A percentile compares a stretch with the other conserved stretches of the same genome.
phyloP scores from a whole-genome alignment of 306 rosid species.

The Quercus wislizeni region DNA sequence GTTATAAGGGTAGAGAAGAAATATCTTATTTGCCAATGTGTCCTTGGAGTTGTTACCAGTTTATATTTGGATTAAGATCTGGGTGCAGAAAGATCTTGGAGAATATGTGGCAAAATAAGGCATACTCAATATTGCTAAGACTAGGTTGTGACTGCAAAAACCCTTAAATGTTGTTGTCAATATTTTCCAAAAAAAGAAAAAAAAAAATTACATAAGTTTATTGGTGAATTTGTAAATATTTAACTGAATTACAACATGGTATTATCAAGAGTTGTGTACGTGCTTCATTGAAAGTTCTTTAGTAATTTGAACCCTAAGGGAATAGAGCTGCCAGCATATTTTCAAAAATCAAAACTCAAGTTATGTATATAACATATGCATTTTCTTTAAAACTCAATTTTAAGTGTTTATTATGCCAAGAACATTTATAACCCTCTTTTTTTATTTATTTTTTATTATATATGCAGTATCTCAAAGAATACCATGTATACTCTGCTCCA shows the following conservation, averaged over 20 bases:
- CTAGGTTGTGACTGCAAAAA: background rate
- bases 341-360: no score
- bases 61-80: background rate
- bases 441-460: background rate
- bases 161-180: background rate
- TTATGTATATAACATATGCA: no score
- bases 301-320: no score
- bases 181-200: background rate
- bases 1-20: background rate
- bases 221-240: background rate
- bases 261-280: background rate
- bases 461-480: slow-evolving; percentile 81
- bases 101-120: background rate
- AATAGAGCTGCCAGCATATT: no score
- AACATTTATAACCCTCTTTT: no score
- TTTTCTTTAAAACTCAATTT: no score
- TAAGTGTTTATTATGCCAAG: no score
- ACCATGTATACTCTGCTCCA: slow-evolving; percentile 83
- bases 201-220: background rate
- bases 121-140: background rate
- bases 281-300: no score
- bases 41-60: background rate
- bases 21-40: background rate
- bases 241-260: background rate
- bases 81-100: background rate